Base-by-base conservation (phyloP, 441 rosid genomes). In the Erysimum cheiri region DNA sequence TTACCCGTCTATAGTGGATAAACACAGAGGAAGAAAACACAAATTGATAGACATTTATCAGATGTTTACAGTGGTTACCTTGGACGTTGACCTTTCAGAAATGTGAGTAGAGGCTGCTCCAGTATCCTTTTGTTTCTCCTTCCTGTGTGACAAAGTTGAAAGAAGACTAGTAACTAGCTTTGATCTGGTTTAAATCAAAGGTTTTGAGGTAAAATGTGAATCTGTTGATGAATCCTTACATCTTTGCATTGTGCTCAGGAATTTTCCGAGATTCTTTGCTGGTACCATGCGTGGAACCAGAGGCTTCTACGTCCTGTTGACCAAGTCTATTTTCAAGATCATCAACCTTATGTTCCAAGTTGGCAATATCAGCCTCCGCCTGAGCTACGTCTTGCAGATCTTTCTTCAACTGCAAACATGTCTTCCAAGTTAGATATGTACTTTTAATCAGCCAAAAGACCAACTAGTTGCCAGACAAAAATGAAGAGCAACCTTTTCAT, bases 371-470 rank as follows among this genome's bases (percentile, higher is more conserved):
- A 67, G 80, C 80, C 83, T 88, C 87, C 32, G 92, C 79, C 75
- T 70, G 82, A 66, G 79, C 85, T 70, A 91, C 80, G 68, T 91
- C 97, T 75, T 84, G 78, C 59, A 91, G 75, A 55, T 84, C 91
- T 70, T 73, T 80, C 87, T 77, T 89, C 47, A 80, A 69, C 97
- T 90, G 83, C 58, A 17, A 60, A 69, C 68, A 77, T 39, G 64
- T 59, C 72, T 41, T 55, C 41, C 50, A 71, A 65, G 46, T 82
- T 73, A 74, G 80, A 48, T 68, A 31, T 46, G 67, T 61, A 41
- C 54, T 62, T 69, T 60, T 19, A 62, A 76, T 66, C 24, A 55
- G 60, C 32, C 26, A 39, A 61, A 72, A 62, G 3, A 50, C 43
- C 43, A 47, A 53, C 19, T 47, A 29, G 13, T 55, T 44, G 73